Evolutionary conservation across 2,329 filamentous ascomycete genomes (phyloP).

Genomic region (Aspergillus japonicus): DNA sequence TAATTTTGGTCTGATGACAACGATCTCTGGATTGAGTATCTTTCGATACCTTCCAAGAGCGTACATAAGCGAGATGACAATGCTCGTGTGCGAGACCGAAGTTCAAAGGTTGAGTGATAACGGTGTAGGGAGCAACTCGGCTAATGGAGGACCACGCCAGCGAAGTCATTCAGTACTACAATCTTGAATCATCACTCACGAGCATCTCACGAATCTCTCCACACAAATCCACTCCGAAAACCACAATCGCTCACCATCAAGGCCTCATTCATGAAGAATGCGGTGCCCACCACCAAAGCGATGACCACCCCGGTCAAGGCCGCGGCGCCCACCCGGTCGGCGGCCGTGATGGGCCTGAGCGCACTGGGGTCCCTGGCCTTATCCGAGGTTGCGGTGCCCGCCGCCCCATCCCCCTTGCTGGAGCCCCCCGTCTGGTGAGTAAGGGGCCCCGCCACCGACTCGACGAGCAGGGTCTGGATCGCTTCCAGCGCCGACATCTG

Average conservation of each 20-base stretch:
- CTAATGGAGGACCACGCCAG: too few relatives aligned
- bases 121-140: too few relatives aligned
- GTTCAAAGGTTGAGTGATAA: too few relatives aligned
- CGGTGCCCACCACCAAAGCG: conserved; percentile 14
- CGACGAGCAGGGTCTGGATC: conserved; percentile 55
- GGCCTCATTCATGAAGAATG: neutral
- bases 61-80: too few relatives aligned
- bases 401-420: conserved; percentile 44
- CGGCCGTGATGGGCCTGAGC: conserved; percentile 24
- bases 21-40: too few relatives aligned
- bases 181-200: too few relatives aligned
- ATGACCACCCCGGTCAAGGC: conserved; percentile 32
- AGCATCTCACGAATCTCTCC: neutral
- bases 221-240: neutral
- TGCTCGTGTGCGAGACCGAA: too few relatives aligned
- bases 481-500: conserved; percentile 52
- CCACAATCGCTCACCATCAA: neutral
- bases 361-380: conserved; percentile 20
- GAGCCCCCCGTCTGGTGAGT: conserved; percentile 56
- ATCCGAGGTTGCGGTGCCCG: conserved; percentile 27
- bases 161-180: too few relatives aligned
- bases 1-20: too few relatives aligned
- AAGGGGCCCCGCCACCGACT: conserved; percentile 41
- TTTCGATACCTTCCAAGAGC: too few relatives aligned
- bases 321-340: conserved; percentile 29